Percentiles rank a stretch among this genome's conserved stretches.
Conservation (phyloP, 805 yeast genomes). For the Zygosaccharomyces bisporus region DNA sequence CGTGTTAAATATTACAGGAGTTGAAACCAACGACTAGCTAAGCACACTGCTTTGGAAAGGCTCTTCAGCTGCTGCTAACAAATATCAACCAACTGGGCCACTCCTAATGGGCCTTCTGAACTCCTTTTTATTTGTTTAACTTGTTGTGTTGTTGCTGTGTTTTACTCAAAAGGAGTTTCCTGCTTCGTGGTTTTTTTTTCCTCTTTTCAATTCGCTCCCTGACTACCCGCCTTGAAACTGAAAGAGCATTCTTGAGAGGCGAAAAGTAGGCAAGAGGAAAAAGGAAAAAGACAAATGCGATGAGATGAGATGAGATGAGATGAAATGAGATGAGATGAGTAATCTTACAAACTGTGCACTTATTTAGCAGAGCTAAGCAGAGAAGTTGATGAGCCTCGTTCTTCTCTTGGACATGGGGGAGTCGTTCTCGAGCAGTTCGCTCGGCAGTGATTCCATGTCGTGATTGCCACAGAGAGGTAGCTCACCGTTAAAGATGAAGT, state of each 20-base stretch:
- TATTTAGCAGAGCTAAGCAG: background rate
- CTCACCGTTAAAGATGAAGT: constrained; percentile 35
- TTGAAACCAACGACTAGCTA: background rate
- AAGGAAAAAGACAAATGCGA: background rate
- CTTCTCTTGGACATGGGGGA: constrained; percentile 30
- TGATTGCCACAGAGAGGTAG: constrained; percentile 32
- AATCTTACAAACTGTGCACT: background rate
- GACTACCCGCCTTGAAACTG: constrained; percentile 5
- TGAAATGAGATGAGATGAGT: background rate
- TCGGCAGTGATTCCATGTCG: constrained; percentile 25
- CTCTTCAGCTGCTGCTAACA: background rate
- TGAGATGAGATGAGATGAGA: background rate
- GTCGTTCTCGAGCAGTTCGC: constrained; percentile 14
- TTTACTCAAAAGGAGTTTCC: constrained; percentile 6
- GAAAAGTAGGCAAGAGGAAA: no score
- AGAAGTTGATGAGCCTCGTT: constrained; percentile 32
- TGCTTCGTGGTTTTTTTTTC: constrained; percentile 4
- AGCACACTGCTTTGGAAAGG: background rate
- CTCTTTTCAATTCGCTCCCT: constrained; percentile 4
- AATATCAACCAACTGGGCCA: background rate
- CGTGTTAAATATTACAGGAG: background rate
- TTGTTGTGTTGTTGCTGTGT: background rate
- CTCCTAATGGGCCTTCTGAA: background rate
- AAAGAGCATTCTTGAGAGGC: constrained; percentile 2
- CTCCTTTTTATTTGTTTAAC: background rate